These are phyloP conservation scores for Powellomyces hirtus DNA, from an alignment of 192 early-diverging fungal genomes.

Conservation along the genomic window DNA sequence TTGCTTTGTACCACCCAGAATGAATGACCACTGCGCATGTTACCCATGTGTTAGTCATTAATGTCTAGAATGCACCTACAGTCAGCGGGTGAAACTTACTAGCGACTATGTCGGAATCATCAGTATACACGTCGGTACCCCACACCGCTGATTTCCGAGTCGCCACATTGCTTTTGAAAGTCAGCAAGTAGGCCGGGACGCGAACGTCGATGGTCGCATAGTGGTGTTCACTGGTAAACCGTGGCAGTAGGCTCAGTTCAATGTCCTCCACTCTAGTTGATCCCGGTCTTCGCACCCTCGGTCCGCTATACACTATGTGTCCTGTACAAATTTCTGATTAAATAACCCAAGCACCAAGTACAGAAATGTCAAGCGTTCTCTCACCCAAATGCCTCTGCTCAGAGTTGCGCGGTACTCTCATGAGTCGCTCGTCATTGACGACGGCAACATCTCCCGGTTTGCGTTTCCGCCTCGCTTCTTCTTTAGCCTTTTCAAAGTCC, in stretches of 20 bases:
- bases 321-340: no score
- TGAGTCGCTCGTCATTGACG: constrained; percentile 40
- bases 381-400: constrained; percentile 30
- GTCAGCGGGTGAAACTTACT: constrained; percentile 44
- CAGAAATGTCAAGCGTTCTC: background rate
- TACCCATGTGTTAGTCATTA: background rate
- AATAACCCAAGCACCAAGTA: no score
- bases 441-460: constrained; percentile 38
- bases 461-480: constrained; percentile 18
- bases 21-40: constrained; percentile 55
- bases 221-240: constrained; percentile 42
- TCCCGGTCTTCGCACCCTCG: constrained; percentile 18
- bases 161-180: constrained; percentile 57
- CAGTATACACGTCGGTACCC: constrained; percentile 84
- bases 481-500: constrained; percentile 14
- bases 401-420: constrained; percentile 7
- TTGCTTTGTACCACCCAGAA: constrained; percentile 55
- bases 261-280: constrained; percentile 33
- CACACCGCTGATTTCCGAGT: constrained; percentile 66
- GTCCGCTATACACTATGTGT: constrained; percentile 38
- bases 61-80: background rate
- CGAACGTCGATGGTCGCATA: constrained; percentile 65
- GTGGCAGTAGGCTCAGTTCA: constrained; percentile 46
- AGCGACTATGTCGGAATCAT: constrained; percentile 81
- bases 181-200: constrained; percentile 61